Conservation (phyloP, 257 asterid genomes). For the Euphrasia confusa region DNA sequence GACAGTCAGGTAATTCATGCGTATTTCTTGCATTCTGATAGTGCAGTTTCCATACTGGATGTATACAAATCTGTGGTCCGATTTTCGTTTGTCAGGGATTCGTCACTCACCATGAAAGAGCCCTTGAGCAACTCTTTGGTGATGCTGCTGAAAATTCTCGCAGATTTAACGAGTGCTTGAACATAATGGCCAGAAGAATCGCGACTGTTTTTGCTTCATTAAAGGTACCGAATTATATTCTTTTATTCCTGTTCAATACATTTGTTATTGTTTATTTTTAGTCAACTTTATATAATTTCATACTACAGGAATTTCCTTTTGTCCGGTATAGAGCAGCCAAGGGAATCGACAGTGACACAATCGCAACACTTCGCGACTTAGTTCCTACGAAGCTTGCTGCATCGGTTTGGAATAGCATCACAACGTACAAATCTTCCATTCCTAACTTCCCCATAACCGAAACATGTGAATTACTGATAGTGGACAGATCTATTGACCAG, state of each 20-base stretch:
- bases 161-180: conserved; percentile 60
- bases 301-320: conserved; percentile 66
- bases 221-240: conserved; percentile 44
- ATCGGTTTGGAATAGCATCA: conserved; percentile 62
- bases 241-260: neutral
- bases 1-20: conserved; percentile 64
- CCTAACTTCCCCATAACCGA: conserved; percentile 73
- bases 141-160: conserved; percentile 54
- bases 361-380: conserved; percentile 45
- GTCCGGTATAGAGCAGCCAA: conserved; percentile 69
- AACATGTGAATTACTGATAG: conserved; percentile 82
- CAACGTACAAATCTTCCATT: conserved; percentile 57
- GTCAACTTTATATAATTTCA: conserved; percentile 17
- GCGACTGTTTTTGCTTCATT: conserved; percentile 90
- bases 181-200: conserved; percentile 66
- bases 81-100: conserved; percentile 51
- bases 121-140: conserved; percentile 72
- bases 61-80: conserved; percentile 10
- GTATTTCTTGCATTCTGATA: neutral
- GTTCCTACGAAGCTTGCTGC: conserved; percentile 80
- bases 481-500: conserved; percentile 94
- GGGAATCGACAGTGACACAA: conserved; percentile 43
- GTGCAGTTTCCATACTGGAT: neutral
- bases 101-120: conserved; percentile 80
- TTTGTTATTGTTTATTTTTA: neutral